phyloP scores from a whole-genome alignment of 2,329 filamentous ascomycete species.

The Trichoderma aggressivum region DNA sequence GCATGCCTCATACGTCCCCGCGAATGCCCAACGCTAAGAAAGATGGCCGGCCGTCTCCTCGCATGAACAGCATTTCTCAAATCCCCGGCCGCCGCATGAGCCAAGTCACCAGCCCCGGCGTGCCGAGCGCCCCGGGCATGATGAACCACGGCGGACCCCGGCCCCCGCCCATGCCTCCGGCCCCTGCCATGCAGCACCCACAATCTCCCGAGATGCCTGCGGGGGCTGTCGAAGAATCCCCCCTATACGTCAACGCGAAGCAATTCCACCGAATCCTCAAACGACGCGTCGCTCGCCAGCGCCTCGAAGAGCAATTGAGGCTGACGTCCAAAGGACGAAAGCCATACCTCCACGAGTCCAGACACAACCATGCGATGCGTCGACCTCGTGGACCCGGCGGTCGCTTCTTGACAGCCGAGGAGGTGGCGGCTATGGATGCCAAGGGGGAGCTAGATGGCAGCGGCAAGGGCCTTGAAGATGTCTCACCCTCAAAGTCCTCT shows the following conservation, averaged over 20 bases:
- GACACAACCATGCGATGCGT: conserved; percentile 98
- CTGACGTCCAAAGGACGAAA: conserved; percentile 94
- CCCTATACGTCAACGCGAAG: conserved; percentile 96
- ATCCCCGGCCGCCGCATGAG: conserved; percentile 68
- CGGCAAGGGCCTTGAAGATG: conserved; percentile 33
- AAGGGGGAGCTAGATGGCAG: conserved; percentile 47
- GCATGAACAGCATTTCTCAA: conserved; percentile 61
- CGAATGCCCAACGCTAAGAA: conserved; percentile 73
- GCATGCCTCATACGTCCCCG: conserved; percentile 68
- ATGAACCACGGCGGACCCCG: conserved; percentile 63
- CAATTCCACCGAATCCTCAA: conserved; percentile 98
- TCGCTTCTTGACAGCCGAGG: conserved; percentile 92
- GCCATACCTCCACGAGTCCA: conserved; percentile 93
- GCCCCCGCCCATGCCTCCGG: conserved; percentile 56
- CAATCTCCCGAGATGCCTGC: conserved; percentile 78
- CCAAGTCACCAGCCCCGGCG: conserved; percentile 71
- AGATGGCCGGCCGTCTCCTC: conserved; percentile 73
- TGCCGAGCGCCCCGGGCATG: conserved; percentile 70
- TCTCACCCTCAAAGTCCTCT: conserved; percentile 25
- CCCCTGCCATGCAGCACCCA: conserved; percentile 63
- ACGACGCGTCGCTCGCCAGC: conserved; percentile 86
- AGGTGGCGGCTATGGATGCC: conserved; percentile 85
- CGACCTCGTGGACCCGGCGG: conserved; percentile 90
- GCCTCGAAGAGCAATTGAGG: conserved; percentile 85
- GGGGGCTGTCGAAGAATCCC: conserved; percentile 77